Percentiles rank a stretch among this genome's conserved stretches.
phyloP scores from a whole-genome alignment of 2,329 filamentous ascomycete species.

The Aspergillus puulaauensis region DNA sequence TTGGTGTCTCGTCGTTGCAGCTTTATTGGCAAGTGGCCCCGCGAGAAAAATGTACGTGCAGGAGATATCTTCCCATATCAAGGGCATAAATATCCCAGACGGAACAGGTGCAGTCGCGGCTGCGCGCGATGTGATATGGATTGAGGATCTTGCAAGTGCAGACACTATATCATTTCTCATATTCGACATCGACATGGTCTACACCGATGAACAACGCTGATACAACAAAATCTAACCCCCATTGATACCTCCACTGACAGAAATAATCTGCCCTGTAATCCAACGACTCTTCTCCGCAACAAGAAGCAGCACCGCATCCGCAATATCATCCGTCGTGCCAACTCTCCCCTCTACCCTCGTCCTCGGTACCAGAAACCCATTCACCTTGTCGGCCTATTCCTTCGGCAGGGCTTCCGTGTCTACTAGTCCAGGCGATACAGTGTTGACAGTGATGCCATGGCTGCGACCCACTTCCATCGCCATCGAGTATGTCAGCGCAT shows the following conservation, averaged over 20 bases:
- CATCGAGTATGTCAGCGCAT: conserved; percentile 37
- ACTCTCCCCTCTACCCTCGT: neutral
- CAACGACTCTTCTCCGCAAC: conserved; percentile 7
- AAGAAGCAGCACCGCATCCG: conserved; percentile 5
- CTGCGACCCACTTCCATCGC: neutral
- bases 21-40: no score
- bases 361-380: neutral
- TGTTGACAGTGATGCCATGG: conserved; percentile 2
- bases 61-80: no score
- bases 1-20: no score
- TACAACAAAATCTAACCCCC: neutral
- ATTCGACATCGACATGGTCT: no score
- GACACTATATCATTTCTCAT: no score
- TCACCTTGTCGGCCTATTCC: neutral
- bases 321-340: conserved; percentile 6
- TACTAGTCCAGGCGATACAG: conserved; percentile 5
- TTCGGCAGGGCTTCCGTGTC: neutral
- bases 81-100: no score
- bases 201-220: no score
- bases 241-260: conserved; percentile 6
- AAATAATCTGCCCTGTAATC: conserved; percentile 11
- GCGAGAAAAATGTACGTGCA: no score
- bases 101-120: no score
- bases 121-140: no score
- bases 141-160: no score